Percentiles rank a stretch among this genome's conserved stretches.
These are phyloP conservation scores for Pythium myriotylum DNA, from an alignment of 352 stramenopile species.

Conservation along the genomic window DNA sequence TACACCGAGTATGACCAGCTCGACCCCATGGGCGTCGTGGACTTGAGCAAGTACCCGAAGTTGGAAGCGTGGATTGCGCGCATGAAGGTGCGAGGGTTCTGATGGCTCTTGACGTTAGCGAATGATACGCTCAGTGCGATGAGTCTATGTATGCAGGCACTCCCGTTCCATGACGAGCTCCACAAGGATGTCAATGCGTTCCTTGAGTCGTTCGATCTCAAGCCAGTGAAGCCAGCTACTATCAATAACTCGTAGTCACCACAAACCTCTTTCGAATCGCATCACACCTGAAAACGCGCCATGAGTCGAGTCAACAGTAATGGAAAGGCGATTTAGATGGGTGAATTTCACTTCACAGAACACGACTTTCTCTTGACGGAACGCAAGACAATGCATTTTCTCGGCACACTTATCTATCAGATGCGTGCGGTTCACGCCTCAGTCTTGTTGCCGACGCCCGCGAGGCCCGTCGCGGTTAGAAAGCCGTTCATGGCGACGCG, in stretches of 20 bases:
- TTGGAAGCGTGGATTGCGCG: conserved; percentile 15
- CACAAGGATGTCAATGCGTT: conserved; percentile 26
- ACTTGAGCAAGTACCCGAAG: conserved; percentile 35
- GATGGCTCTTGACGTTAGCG: background rate
- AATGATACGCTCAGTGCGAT: background rate
- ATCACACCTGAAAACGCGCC: too few relatives aligned
- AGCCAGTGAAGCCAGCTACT: background rate
- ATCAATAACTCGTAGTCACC: too few relatives aligned
- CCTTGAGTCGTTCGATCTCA: conserved; percentile 6
- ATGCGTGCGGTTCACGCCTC: conserved; percentile 7
- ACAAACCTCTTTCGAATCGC: too few relatives aligned
- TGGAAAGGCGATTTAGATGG: too few relatives aligned
- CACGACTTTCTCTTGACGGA: too few relatives aligned
- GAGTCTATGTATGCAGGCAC: too few relatives aligned
- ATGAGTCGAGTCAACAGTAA: too few relatives aligned
- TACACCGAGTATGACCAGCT: conserved; percentile 75
- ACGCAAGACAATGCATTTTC: too few relatives aligned
- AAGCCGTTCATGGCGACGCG: conserved; percentile 33
- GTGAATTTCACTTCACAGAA: too few relatives aligned
- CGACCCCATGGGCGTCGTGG: conserved; percentile 46
- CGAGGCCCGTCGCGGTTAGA: conserved; percentile 24
- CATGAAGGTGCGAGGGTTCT: conserved; percentile 24
- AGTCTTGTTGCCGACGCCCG: conserved; percentile 15
- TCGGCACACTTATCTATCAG: too few relatives aligned
- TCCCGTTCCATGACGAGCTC: conserved; percentile 47